Evolutionary conservation across 2,329 filamentous ascomycete genomes (phyloP), one percentile per base, ranked within the genome.

Genomic region (Colletotrichum theobromicola): DNA sequence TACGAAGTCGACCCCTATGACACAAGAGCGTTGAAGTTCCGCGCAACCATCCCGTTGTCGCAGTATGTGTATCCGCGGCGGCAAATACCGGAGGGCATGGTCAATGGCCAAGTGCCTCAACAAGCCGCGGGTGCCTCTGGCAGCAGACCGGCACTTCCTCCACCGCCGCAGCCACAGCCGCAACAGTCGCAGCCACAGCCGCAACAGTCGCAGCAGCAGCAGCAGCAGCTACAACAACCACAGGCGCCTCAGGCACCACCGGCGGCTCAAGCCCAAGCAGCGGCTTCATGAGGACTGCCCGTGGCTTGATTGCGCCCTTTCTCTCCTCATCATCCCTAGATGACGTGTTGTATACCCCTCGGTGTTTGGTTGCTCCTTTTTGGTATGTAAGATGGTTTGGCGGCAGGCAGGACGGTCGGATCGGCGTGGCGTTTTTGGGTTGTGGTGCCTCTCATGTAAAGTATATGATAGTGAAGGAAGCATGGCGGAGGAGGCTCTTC

Each of bases 1-100:
- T 95, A 95, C 86, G 90, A 93, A 70, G 89, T 96, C 72, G 95
- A 98, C 81, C 94, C 93, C 46, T 93, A 89, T 78, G 90, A 91
- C 78, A 89, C 88, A 18, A 85, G 86, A 26, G 89, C 90, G 26
- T 83, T 93, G 78, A 90, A 88, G 78, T 93, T 92, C 78, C 86
- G 91, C 50, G 88, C 90, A n/a, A 89, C 87, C 8, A 89, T 91
- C 24, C 90, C 89, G 2, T 81, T 90, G 46, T 87, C 86, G 58
- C 82, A 85, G 64, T 84, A 84, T 30, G 83, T 85, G 77, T 84
- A 84, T 63, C 81, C 84, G 55, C 81, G 82, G 46, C 82, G 86
- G 75, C 85, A 81, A 46, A 79, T 81, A 64, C 82, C 77, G 37
- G 79, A 79, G 64, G 76, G 75, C 9, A 35, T 74, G 58, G 75